Evolutionary conservation across 179 eudicot species (phyloP), one percentile per base, ranked within the genome.

Genomic region (Gypsophila paniculata): DNA sequence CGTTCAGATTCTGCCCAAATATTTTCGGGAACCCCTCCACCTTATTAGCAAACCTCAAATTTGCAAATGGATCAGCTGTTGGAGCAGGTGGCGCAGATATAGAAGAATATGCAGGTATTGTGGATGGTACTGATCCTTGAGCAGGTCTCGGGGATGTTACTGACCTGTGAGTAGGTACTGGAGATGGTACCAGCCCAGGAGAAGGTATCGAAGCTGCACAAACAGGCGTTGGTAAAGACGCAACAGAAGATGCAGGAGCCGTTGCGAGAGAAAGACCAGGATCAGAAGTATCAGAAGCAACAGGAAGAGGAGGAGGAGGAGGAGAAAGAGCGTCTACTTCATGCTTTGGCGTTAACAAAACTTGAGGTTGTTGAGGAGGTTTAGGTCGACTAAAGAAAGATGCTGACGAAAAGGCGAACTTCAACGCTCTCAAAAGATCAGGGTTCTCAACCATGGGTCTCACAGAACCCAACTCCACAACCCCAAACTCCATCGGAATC

Each of bases 381-480:
- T 83, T 84, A 60, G 77, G 70, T 60, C 78, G 73, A 63, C 57
- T 26, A 15, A 75, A 29, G 0, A 85, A 74, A 2, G 82, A 49
- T 62, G 77, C 51, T 0, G 85, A 71, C 2, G 88, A 73, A 77
- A 94, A 91, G 1, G 85, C 84, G 55, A 78, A 81, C 63, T 74
- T 84, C 54, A 94, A 76, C 13, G 85, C 80, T 78, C 82, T 83
- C 57, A 94, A 44, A 22, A 87, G 77, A 74, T 87, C 91, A 13
- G 71, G 53, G 60, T 85, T 84, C 74, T 90, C 97, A 0, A 82
- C 81, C 21, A 91, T 64, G 2, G 87, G 72, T 67, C 85, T 81
- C 25, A 87, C 85, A 0, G 97, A 94, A 5, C 99, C 99, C 64
- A 94, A 82, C 57, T 94, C 99, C 3, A 94, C 86, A n/a, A 94